Conservation (phyloP, 2,329 filamentous ascomycete genomes). For the Magnaporthiopsis rhizophila region DNA sequence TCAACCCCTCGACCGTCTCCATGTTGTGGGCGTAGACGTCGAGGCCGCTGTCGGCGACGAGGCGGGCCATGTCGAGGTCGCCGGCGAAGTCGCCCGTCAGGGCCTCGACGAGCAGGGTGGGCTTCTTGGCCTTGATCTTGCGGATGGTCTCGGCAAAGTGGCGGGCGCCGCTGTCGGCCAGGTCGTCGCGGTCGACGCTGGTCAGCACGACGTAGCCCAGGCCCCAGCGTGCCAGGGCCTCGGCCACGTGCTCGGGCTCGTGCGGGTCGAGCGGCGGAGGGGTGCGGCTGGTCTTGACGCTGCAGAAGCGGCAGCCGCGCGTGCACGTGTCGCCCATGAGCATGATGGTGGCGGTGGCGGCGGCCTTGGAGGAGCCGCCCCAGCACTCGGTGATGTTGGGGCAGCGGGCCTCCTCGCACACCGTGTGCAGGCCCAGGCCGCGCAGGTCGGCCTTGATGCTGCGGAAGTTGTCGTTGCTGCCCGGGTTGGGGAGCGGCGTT, state of each 20-base stretch:
- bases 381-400: constrained; percentile 98
- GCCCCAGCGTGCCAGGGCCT: constrained; percentile 87
- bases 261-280: constrained; percentile 82
- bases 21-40: constrained; percentile 98
- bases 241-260: constrained; percentile 93
- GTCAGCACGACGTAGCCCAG: constrained; percentile 94
- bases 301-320: constrained; percentile 92
- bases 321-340: constrained; percentile 98
- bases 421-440: constrained; percentile 84
- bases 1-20: constrained; percentile 87
- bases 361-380: constrained; percentile 81
- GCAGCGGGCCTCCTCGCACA: constrained; percentile 95
- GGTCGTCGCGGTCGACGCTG: constrained; percentile 85
- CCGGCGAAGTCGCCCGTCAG: constrained; percentile 83
- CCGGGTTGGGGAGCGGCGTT: constrained; percentile 70
- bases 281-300: constrained; percentile 77
- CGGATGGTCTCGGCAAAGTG: constrained; percentile 93
- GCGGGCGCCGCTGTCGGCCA: constrained; percentile 76
- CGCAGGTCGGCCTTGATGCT: constrained; percentile 91
- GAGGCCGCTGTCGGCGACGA: constrained; percentile 79
- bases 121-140: constrained; percentile 81
- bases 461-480: constrained; percentile 74
- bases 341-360: constrained; percentile 97
- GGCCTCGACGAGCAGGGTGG: constrained; percentile 71
- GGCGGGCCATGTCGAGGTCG: constrained; percentile 74